phyloP scores from a whole-genome alignment of 495 filamentous ascomycete species.

The Aspergillus kassunensis region DNA sequence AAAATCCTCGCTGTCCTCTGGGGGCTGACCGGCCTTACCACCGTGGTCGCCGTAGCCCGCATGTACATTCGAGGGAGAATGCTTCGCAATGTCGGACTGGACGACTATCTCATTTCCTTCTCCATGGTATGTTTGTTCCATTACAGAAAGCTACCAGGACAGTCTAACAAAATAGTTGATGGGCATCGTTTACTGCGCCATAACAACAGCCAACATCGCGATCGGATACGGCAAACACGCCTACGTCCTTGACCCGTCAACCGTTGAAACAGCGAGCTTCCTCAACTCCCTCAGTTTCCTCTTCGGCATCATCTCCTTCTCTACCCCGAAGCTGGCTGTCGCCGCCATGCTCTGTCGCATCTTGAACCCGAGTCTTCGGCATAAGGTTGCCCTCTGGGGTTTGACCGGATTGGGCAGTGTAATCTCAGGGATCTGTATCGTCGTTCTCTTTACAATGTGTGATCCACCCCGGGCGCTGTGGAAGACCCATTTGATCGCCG shows the following conservation, averaged over 20 bases:
- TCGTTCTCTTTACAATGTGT: constrained; percentile 29
- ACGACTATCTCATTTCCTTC: constrained; percentile 48
- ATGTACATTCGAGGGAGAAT: constrained; percentile 45
- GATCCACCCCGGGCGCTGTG: constrained; percentile 26
- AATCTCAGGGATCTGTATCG: constrained; percentile 22
- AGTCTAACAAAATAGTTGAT: constrained; percentile 12
- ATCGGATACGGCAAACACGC: constrained; percentile 29
- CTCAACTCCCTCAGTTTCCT: constrained; percentile 24
- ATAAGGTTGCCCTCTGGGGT: constrained; percentile 18
- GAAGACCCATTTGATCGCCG: constrained; percentile 19
- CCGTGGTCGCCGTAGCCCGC: constrained; percentile 33
- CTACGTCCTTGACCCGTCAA: constrained; percentile 6
- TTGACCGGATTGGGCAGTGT: constrained; percentile 13
- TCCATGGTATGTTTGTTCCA: constrained; percentile 31
- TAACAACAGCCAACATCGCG: constrained; percentile 21
- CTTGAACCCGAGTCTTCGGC: constrained; percentile 18
- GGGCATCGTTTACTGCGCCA: constrained; percentile 17
- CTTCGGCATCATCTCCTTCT: constrained; percentile 28
- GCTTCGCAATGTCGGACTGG: constrained; percentile 41
- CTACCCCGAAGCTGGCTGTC: constrained; percentile 27
- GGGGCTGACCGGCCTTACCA: constrained; percentile 31
- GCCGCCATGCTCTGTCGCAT: constrained; percentile 26
- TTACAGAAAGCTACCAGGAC: neutral
- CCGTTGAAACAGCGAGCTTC: constrained; percentile 17
- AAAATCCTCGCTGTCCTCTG: constrained; percentile 41